Evolutionary conservation across 805 yeast species (phyloP).

Genomic region (Lipomyces sp.): DNA sequence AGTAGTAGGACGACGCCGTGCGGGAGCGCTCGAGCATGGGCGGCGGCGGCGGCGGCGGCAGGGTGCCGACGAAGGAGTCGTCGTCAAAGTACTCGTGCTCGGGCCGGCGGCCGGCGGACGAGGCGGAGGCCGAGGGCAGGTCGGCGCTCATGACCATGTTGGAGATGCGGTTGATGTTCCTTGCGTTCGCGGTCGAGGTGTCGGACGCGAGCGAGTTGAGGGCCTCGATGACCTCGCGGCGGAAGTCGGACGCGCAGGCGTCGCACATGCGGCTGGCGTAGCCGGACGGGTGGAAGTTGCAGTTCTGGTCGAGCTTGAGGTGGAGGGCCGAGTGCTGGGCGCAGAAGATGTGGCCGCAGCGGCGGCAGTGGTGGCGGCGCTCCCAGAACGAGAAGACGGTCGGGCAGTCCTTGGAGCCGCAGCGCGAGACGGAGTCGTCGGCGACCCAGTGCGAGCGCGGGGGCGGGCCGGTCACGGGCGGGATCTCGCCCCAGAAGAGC

Average conservation of each 20-base stretch:
- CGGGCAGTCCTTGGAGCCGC: slow-evolving; percentile 64
- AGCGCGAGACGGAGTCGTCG: slow-evolving; percentile 53
- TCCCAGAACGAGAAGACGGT: slow-evolving; percentile 71
- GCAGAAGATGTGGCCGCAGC: slow-evolving; percentile 80
- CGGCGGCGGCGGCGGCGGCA: background rate
- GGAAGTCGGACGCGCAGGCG: slow-evolving; percentile 55
- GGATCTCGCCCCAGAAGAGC: slow-evolving; percentile 27
- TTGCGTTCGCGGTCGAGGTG: background rate
- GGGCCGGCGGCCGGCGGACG: slow-evolving; percentile 5
- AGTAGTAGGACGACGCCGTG: background rate
- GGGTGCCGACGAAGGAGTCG: background rate
- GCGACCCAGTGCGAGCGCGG: slow-evolving; percentile 48
- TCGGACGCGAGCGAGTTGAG: slow-evolving; percentile 17
- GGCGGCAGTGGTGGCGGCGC: slow-evolving; percentile 78
- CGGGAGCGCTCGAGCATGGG: background rate
- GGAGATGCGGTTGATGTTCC: slow-evolving; percentile 25
- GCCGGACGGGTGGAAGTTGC: slow-evolving; percentile 61
- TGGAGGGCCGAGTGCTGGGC: slow-evolving; percentile 59
- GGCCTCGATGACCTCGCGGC: slow-evolving; percentile 22
- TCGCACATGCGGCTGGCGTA: slow-evolving; percentile 68
- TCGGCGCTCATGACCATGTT: slow-evolving; percentile 26
- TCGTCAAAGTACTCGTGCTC: background rate
- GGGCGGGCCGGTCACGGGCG: slow-evolving; percentile 34
- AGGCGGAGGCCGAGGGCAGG: background rate
- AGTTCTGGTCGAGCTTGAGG: slow-evolving; percentile 51